Conservation (phyloP, 495 filamentous ascomycete genomes). For the Aspergillus heteromorphus region DNA sequence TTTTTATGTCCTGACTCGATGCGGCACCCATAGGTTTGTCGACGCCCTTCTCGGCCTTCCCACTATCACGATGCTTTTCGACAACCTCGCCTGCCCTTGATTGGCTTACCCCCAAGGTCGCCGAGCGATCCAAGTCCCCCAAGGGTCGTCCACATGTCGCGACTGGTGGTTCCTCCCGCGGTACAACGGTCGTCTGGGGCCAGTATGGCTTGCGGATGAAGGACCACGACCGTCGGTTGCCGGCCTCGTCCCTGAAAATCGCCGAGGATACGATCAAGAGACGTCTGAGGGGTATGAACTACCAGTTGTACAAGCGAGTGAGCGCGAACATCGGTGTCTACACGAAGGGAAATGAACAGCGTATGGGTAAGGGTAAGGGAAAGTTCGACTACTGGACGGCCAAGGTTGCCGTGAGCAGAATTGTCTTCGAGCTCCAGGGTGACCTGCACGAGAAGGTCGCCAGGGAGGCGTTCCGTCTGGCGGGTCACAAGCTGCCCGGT, state of each 20-base stretch:
- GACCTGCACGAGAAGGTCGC: conserved; percentile 91
- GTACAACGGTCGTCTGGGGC: conserved; percentile 93
- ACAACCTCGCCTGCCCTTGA: conserved; percentile 57
- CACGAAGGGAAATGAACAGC: conserved; percentile 87
- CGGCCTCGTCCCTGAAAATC: conserved; percentile 76
- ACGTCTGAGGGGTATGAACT: conserved; percentile 85
- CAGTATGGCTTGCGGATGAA: conserved; percentile 93
- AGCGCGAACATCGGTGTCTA: conserved; percentile 91
- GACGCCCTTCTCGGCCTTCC: conserved; percentile 26
- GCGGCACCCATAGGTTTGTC: conserved; percentile 24
- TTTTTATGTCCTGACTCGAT: conserved; percentile 18
- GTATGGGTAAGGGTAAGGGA: conserved; percentile 99
- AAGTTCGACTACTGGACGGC: conserved; percentile 94
- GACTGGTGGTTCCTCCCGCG: conserved; percentile 84
- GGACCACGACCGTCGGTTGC: conserved; percentile 88
- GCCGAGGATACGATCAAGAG: conserved; percentile 90
- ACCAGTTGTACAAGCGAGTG: conserved; percentile 84
- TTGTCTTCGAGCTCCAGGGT: conserved; percentile 89
- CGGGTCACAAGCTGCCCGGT: conserved; percentile 94
- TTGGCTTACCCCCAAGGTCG: conserved; percentile 76
- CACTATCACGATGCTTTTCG: conserved; percentile 61
- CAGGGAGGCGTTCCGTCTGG: conserved; percentile 88
- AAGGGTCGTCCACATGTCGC: conserved; percentile 85
- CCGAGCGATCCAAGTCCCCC: conserved; percentile 75
- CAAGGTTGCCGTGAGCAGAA: conserved; percentile 76